These are phyloP conservation scores for Didymella glomerata DNA, from an alignment of 2,329 filamentous ascomycete species.

Conservation along the genomic window DNA sequence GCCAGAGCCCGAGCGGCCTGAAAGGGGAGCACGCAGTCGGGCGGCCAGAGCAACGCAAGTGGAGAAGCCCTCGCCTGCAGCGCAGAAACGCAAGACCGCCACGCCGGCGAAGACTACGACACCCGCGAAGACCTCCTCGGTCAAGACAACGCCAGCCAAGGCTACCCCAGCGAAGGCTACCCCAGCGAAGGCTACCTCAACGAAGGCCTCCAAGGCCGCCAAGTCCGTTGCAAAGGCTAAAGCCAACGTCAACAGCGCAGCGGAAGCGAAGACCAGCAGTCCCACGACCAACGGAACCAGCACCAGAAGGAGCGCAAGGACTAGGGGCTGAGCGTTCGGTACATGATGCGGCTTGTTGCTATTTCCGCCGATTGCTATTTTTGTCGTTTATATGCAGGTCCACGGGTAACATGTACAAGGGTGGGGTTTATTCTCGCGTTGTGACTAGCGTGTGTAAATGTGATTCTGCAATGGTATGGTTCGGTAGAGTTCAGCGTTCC, in stretches of 20 bases:
- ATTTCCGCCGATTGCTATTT: background rate
- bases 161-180: background rate
- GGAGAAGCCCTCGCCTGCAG: constrained; percentile 23
- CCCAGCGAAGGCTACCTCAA: background rate
- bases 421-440: background rate
- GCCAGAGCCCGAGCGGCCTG: constrained; percentile 28
- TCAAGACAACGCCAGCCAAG: background rate
- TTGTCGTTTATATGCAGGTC: background rate
- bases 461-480: too few relatives aligned
- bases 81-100: constrained; percentile 30
- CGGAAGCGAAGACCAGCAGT: background rate
- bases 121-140: background rate
- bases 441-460: background rate
- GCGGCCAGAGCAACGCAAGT: constrained; percentile 31
- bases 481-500: background rate
- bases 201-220: constrained; percentile 7
- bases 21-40: constrained; percentile 28
- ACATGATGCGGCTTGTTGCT: background rate
- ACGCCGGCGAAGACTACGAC: constrained; percentile 8
- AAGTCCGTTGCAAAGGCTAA: constrained; percentile 30
- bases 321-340: constrained; percentile 6
- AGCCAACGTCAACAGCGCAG: constrained; percentile 20
- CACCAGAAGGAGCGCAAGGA: constrained; percentile 15
- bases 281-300: background rate
- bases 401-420: constrained; percentile 1